Evolutionary conservation across 148 eudicot species (phyloP).

Genomic region (Diospyros kaki): DNA sequence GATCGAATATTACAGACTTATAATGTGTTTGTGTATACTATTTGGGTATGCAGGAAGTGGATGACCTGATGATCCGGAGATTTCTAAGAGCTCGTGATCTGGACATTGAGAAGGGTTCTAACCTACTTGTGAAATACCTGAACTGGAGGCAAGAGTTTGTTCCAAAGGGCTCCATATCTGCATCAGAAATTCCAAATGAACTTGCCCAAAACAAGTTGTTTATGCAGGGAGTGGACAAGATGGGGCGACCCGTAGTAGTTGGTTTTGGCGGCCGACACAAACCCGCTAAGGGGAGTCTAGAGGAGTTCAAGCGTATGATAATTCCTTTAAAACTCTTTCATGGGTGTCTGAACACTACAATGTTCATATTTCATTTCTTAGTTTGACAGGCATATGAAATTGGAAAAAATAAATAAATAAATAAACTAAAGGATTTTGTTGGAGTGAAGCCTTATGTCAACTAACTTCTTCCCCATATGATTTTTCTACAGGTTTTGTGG

Average conservation of each 20-base stretch:
- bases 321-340: not conserved
- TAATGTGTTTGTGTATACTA: not conserved
- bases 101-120: constrained; percentile 54
- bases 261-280: constrained; percentile 45
- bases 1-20: not conserved
- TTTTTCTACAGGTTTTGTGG: constrained; percentile 37
- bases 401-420: not conserved
- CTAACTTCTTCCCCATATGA: constrained; percentile 3
- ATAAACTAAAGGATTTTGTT: not conserved
- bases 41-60: constrained; percentile 37
- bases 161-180: constrained; percentile 50
- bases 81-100: constrained; percentile 63
- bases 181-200: constrained; percentile 45
- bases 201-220: constrained; percentile 48
- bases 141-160: constrained; percentile 58
- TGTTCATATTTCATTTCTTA: not conserved
- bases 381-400: not conserved
- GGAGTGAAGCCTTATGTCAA: not conserved
- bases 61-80: constrained; percentile 56
- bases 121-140: constrained; percentile 44
- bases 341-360: not conserved
- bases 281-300: constrained; percentile 29
- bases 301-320: constrained; percentile 59
- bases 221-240: constrained; percentile 60
- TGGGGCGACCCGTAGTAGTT: constrained; percentile 48